Percentiles rank a stretch among this genome's conserved stretches.
Conservation (phyloP, 192 early-diverging fungal genomes). For the Coemansia sp. region DNA sequence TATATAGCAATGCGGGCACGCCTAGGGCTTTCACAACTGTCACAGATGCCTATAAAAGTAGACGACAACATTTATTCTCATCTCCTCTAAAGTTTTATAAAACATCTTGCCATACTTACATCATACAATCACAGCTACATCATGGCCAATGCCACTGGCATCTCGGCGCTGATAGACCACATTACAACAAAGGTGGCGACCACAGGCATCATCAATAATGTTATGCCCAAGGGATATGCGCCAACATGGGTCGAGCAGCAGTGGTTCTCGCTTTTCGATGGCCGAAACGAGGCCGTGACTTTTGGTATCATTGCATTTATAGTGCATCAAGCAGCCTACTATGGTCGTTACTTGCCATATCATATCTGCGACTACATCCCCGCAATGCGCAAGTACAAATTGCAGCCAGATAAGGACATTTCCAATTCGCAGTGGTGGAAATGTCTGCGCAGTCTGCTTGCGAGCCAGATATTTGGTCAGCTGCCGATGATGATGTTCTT, state of each 20-base stretch:
- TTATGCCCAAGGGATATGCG: slow-evolving; percentile 18
- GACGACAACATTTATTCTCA: background rate
- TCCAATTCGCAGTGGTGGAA: slow-evolving; percentile 59
- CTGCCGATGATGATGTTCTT: slow-evolving; percentile 69
- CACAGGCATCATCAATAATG: slow-evolving; percentile 11
- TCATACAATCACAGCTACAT: background rate
- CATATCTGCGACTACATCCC: slow-evolving; percentile 83
- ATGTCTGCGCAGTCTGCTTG: slow-evolving; percentile 59
- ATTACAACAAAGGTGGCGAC: slow-evolving; percentile 28
- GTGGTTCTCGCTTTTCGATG: slow-evolving; percentile 67
- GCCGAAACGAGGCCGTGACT: slow-evolving; percentile 64
- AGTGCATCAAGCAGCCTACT: slow-evolving; percentile 90
- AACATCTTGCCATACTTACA: background rate
- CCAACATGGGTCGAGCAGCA: slow-evolving; percentile 55
- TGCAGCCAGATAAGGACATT: slow-evolving; percentile 64
- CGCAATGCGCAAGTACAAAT: slow-evolving; percentile 65
- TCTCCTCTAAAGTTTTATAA: background rate
- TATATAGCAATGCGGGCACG: background rate
- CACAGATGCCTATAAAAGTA: background rate
- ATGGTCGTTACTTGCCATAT: slow-evolving; percentile 82
- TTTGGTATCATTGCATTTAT: slow-evolving; percentile 73
- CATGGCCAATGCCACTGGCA: slow-evolving; percentile 8
- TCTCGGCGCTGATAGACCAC: slow-evolving; percentile 22
- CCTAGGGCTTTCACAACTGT: background rate
- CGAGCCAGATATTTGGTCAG: slow-evolving; percentile 65